Evolutionary conservation across 768 basidiomycete genomes (phyloP), one percentile per base, ranked within the genome.

Genomic region (Strobilomyces echinocephalus): DNA sequence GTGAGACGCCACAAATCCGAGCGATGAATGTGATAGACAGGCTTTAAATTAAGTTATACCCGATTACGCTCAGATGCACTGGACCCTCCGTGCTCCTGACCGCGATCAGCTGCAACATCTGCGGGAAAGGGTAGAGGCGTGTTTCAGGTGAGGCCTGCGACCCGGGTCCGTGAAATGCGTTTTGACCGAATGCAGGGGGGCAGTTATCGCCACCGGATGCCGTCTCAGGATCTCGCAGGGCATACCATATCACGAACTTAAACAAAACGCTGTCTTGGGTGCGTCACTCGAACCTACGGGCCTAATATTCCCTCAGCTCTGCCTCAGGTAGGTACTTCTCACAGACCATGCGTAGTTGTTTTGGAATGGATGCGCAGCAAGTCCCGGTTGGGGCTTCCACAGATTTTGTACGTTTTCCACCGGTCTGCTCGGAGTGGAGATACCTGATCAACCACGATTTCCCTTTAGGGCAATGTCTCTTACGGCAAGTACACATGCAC

Each of bases 31-130:
- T 52, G 48, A 21, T 42, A 53, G 38, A 54, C 36, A 5, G 33
- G 35, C 30, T 43, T 41, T 44, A 21, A 30, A 48, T 52, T 54
- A 91, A 91, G 91, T 92, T 35, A 91, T 91, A 51, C 91, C 92
- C 1, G 90, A 91, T 65, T 86, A 91, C 59, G 77, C 89, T 30
- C 81, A 78, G 59, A 82, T 93, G 81, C 72, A 70, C 3, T 94
- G 88, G 81, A 66, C 81, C 26, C 79, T 84, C 16, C 80, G 91
- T 18, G 85, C 91, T 26, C 82, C 87, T 14, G 83, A 79, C 11
- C 76, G 75, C 57, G 72, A 65, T 38, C 84, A 88, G 53, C 67
- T 91, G 6, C 67, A 70, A 28, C 71, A 64, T 3, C 73, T 91
- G 44, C 74, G 73, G 1, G 76, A 80, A 52, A 80, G 87, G 45